Evolutionary conservation across 768 basidiomycete species (phyloP), one percentile per base, ranked within the genome.

Genomic region (Xerocomellus amylosporus): DNA sequence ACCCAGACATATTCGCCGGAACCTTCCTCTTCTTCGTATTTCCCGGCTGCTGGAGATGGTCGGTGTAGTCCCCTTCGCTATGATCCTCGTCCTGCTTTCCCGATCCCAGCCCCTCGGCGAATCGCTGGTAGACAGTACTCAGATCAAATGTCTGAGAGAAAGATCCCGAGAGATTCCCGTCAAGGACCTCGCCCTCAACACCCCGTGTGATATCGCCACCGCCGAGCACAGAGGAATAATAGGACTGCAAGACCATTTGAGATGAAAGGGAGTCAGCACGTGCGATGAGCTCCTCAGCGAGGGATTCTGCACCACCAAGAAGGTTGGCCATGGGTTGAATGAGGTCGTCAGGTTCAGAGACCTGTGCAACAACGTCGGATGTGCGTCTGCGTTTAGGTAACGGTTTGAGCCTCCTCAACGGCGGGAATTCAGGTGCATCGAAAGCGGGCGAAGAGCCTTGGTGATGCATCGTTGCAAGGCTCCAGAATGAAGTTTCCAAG

Each of bases 1-100:
- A 67, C 47, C 74, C 72, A 15, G 75, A 68, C 50, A 74, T 65
- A 67, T 88, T 86, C 36, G 82, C 80, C 1, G 91, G 90, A 3
- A 93, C 90, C 68, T 93, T 93, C 45, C 90, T 79, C 74, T 93
- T 93, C 81, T 93, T 93, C 45, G 88, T 87, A 63, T 93, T 93
- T 8, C 86, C 86, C 4, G 85, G 88, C 58, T 90, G 89, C 56
- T 81, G 84, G 30, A 85, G 71, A 61, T 87, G 85, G 67, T 90
- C 87, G 15, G 78, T 64, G 59, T 84, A 85, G 64, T 87, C 88
- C 20, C 77, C 82, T 58, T 82, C 84, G 10, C 73, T 79, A 30
- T 77, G 74, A 58, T 79, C 80, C 43, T 84, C 82, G 37, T 80
- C 81, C 51, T 79, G 79, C 58, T 52, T 71, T 46, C 61, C 53